Evolutionary conservation across 345 rosid genomes (phyloP).

Genomic region (Bruguiera parviflora): DNA sequence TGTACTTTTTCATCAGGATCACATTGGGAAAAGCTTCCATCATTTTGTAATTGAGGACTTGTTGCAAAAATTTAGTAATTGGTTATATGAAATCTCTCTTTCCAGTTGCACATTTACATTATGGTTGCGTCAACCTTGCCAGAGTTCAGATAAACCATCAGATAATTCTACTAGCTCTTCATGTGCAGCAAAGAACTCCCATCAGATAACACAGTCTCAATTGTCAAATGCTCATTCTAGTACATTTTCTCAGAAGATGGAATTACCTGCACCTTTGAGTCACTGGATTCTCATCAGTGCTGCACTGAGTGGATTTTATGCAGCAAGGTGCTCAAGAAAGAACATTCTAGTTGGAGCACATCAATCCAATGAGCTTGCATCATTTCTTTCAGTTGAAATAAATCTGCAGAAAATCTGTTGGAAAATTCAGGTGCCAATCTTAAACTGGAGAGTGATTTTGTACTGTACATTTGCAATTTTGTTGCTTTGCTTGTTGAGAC

Average conservation of each 20-base stretch:
- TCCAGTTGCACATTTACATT: slow-evolving; percentile 50
- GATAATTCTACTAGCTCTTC: slow-evolving; percentile 28
- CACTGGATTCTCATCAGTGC: slow-evolving; percentile 48
- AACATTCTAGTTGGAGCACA: slow-evolving; percentile 42
- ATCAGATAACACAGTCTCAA: slow-evolving; percentile 31
- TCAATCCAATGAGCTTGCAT: slow-evolving; percentile 49
- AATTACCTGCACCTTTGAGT: slow-evolving; percentile 32
- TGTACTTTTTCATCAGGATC: slow-evolving; percentile 44
- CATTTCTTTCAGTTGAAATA: slow-evolving; percentile 56
- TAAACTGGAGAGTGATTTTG: background rate
- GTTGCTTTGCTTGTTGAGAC: slow-evolving; percentile 13
- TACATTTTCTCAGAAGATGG: slow-evolving; percentile 37
- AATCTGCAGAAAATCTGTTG: slow-evolving; percentile 49
- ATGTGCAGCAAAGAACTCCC: slow-evolving; percentile 23
- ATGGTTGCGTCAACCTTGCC: slow-evolving; percentile 39
- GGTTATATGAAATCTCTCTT: slow-evolving; percentile 58
- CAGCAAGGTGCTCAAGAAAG: slow-evolving; percentile 53
- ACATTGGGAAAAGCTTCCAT: slow-evolving; percentile 42
- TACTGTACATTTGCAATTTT: slow-evolving; percentile 4
- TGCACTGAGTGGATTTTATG: slow-evolving; percentile 43
- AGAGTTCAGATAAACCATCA: slow-evolving; percentile 27
- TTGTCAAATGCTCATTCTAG: slow-evolving; percentile 34
- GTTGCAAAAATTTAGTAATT: slow-evolving; percentile 42
- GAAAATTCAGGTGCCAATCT: slow-evolving; percentile 54
- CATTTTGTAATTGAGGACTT: slow-evolving; percentile 34